phyloP scores from a whole-genome alignment of 108 stramenopile species.

The Discostella stelligeroides region DNA sequence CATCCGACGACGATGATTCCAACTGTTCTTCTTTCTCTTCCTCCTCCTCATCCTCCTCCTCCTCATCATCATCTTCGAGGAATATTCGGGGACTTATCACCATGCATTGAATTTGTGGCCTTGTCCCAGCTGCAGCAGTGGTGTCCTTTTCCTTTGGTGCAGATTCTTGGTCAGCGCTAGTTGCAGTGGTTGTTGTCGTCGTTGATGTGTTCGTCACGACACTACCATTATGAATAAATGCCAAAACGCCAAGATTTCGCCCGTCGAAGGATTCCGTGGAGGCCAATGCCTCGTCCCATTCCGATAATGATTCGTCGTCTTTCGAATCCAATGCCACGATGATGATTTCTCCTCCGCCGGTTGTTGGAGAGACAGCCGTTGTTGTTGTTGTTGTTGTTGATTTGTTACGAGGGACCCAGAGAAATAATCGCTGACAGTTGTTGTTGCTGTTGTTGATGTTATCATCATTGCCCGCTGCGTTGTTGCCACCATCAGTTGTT shows the following conservation, averaged over 20 bases:
- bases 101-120: constrained; percentile 51
- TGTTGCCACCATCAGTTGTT: constrained; percentile 3
- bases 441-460: neutral
- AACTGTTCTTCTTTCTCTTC: neutral
- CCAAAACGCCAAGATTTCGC: constrained; percentile 38
- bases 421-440: constrained; percentile 22
- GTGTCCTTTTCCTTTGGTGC: neutral
- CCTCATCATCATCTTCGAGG: constrained; percentile 26
- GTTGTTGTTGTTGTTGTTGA: neutral
- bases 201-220: neutral
- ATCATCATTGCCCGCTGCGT: neutral
- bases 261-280: constrained; percentile 42
- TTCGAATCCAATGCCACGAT: neutral
- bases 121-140: neutral
- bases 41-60: constrained; percentile 3
- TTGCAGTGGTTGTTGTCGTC: neutral
- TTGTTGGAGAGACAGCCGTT: too few species aligned
- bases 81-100: constrained; percentile 42
- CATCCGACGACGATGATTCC: neutral
- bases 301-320: constrained; percentile 8
- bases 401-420: constrained; percentile 26
- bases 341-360: too few species aligned
- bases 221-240: constrained; percentile 12
- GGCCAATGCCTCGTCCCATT: constrained; percentile 42
- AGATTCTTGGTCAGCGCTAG: neutral